These are phyloP conservation scores for Lathyrus oleraceus DNA, from an alignment of 306 rosid genomes.

Conservation along the genomic window DNA sequence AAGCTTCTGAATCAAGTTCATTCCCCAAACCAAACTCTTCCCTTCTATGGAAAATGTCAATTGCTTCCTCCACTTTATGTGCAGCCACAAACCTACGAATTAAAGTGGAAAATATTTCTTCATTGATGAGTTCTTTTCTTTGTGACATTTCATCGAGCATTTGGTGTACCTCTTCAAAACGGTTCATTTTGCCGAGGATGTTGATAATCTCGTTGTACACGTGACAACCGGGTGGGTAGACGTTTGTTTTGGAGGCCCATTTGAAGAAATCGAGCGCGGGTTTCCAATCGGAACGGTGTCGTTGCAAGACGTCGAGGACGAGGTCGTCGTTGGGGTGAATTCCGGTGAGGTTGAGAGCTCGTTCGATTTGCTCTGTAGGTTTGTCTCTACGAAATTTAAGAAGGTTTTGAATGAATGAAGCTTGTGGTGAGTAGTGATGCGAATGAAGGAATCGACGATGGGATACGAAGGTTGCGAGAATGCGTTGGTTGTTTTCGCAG, in stretches of 20 bases:
- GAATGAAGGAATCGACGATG: conserved; percentile 38
- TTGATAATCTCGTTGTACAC: conserved; percentile 61
- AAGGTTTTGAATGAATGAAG: conserved; percentile 54
- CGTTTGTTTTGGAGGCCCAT: conserved; percentile 54
- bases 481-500: conserved; percentile 30
- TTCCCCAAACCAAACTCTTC: conserved; percentile 51
- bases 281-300: conserved; percentile 76
- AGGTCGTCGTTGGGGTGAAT: conserved; percentile 46
- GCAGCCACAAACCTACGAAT: conserved; percentile 60
- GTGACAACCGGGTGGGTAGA: conserved; percentile 42
- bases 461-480: conserved; percentile 8
- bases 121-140: conserved; percentile 51
- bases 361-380: conserved; percentile 49
- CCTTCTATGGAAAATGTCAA: conserved; percentile 49
- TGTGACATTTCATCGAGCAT: conserved; percentile 72
- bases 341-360: conserved; percentile 54
- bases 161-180: conserved; percentile 55
- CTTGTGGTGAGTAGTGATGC: conserved; percentile 22
- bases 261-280: conserved; percentile 61
- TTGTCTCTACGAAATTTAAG: conserved; percentile 68
- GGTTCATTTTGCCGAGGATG: conserved; percentile 59
- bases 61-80: conserved; percentile 66
- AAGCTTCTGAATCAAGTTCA: conserved; percentile 46
- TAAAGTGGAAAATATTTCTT: conserved; percentile 47
- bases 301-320: conserved; percentile 58